Conservation (phyloP, 495 filamentous ascomycete genomes). For the Parathielavia hyrcaniae region DNA sequence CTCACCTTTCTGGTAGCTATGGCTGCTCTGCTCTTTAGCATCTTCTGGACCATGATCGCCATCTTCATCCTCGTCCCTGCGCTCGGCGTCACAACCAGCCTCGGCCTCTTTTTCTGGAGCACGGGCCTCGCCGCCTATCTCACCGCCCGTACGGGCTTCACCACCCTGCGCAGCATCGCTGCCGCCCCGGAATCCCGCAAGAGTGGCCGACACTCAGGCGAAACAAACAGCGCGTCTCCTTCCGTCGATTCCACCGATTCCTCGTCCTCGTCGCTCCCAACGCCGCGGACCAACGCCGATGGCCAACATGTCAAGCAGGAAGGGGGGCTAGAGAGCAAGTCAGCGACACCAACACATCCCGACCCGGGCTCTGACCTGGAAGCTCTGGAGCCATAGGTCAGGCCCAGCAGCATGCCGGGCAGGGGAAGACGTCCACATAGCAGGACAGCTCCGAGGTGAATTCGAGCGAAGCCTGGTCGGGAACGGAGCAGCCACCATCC, state of each 20-base stretch:
- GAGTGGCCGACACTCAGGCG: too few relatives aligned
- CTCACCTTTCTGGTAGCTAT: slow-evolving; percentile 50
- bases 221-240: not conserved
- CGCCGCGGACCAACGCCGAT: not conserved
- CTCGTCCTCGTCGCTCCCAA: not conserved
- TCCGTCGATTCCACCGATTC: not conserved
- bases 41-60: slow-evolving; percentile 58
- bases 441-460: too few relatives aligned
- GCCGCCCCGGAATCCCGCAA: too few relatives aligned
- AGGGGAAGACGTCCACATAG: too few relatives aligned
- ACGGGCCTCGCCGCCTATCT: slow-evolving; percentile 55
- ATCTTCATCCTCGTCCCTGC: slow-evolving; percentile 57
- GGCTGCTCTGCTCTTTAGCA: slow-evolving; percentile 53
- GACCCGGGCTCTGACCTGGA: not conserved
- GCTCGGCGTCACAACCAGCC: slow-evolving; percentile 51
- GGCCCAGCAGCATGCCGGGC: not conserved
- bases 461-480: too few relatives aligned
- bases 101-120: slow-evolving; percentile 55
- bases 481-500: too few relatives aligned
- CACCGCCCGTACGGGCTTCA: slow-evolving; percentile 47
- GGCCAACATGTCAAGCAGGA: not conserved
- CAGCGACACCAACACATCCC: not conserved
- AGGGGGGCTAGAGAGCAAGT: not conserved
- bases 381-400: not conserved
- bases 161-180: slow-evolving; percentile 18